phyloP scores from a whole-genome alignment of 2,329 filamentous ascomycete species.

The Hymenoscyphus infarciens region DNA sequence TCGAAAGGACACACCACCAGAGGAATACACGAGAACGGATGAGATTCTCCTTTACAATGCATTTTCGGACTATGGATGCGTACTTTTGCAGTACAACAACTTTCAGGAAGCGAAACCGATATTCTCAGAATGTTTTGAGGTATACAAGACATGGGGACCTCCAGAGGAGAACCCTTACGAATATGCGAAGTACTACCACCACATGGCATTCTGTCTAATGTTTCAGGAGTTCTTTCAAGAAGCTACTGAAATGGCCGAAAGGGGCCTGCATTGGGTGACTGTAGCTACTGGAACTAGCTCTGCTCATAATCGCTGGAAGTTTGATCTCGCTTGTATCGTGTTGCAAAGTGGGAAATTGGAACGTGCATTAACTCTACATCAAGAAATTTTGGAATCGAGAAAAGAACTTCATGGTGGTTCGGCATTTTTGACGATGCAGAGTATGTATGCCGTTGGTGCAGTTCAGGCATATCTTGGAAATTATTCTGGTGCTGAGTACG shows the following conservation, averaged over 20 bases:
- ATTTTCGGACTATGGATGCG: constrained; percentile 12
- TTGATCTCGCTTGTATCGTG: constrained; percentile 11
- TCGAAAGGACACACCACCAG: background rate
- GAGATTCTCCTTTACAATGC: background rate
- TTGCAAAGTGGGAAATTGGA: constrained; percentile 7
- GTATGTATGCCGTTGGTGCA: constrained; percentile 9
- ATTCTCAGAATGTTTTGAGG: constrained; percentile 13
- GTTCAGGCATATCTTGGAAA: background rate
- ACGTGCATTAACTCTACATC: background rate
- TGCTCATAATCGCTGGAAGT: constrained; percentile 6
- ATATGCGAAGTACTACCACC: constrained; percentile 26
- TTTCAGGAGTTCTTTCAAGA: constrained; percentile 4
- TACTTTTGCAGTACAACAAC: constrained; percentile 21
- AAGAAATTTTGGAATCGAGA: constrained; percentile 3
- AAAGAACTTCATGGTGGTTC: constrained; percentile 4
- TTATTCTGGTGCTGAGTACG: background rate
- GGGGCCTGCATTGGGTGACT: background rate
- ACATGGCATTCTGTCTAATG: constrained; percentile 12
- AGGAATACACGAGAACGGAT: background rate
- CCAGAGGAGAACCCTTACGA: constrained; percentile 23
- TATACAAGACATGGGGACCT: constrained; percentile 20
- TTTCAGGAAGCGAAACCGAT: constrained; percentile 22
- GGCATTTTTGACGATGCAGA: constrained; percentile 9
- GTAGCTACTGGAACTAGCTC: background rate
- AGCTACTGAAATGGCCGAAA: constrained; percentile 3